A percentile compares a stretch with the other conserved stretches of the same genome.
phyloP scores from a whole-genome alignment of 2,329 filamentous ascomycete species.

The Aspergillus sp. region DNA sequence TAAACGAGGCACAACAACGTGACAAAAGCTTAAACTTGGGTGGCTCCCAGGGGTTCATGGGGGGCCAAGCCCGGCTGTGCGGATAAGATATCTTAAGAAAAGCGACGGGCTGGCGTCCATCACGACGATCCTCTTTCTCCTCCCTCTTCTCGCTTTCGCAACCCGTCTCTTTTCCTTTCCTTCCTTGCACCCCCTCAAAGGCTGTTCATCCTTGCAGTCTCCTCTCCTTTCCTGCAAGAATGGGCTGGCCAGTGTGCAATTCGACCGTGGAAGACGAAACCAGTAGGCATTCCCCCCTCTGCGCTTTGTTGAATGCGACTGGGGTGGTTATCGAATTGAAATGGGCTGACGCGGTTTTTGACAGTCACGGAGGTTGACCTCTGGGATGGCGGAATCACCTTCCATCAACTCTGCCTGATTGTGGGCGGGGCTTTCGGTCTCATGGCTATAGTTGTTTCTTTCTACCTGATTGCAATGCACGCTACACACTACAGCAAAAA shows the following conservation, averaged over 20 bases:
- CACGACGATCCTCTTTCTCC: background rate
- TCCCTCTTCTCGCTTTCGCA: background rate
- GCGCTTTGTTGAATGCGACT: constrained; percentile 10
- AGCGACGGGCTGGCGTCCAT: background rate
- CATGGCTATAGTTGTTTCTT: constrained; percentile 53
- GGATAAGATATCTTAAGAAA: constrained; percentile 13
- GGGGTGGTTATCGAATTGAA: background rate
- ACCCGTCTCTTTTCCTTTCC: constrained; percentile 13
- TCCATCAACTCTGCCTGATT: constrained; percentile 59
- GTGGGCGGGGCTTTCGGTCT: constrained; percentile 56
- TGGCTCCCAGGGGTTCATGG: constrained; percentile 9
- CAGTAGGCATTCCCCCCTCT: constrained; percentile 33
- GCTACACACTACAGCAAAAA: constrained; percentile 62
- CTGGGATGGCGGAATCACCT: constrained; percentile 55
- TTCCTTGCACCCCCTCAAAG: constrained; percentile 7
- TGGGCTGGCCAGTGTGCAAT: constrained; percentile 54
- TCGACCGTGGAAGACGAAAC: constrained; percentile 50
- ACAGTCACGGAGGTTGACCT: constrained; percentile 52
- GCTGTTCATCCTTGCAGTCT: constrained; percentile 7
- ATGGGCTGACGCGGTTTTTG: constrained; percentile 5
- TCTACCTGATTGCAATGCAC: constrained; percentile 59
- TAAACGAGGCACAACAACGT: background rate
- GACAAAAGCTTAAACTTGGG: constrained; percentile 7
- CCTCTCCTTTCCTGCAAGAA: constrained; percentile 23
- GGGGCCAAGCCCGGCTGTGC: constrained; percentile 9